These are phyloP conservation scores for Lolium perenne DNA, from an alignment of 176 grass and related monocot genomes.

Conservation along the genomic window DNA sequence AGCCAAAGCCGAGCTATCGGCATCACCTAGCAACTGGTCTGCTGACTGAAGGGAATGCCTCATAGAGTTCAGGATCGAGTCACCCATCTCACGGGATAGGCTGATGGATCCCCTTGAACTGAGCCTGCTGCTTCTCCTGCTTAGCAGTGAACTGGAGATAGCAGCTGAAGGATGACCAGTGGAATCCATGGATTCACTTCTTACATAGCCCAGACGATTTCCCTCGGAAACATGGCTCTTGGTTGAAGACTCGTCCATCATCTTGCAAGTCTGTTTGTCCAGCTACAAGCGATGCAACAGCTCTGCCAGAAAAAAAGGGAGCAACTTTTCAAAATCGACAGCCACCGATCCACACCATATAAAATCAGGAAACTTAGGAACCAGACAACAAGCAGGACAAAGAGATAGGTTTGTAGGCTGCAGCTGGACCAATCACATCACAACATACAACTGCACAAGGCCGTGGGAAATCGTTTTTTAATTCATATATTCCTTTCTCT, in stretches of 20 bases:
- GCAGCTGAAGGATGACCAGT: slow-evolving; percentile 31
- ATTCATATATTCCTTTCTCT: neutral
- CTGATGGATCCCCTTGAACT: slow-evolving; percentile 64
- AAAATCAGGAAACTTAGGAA: slow-evolving; percentile 25
- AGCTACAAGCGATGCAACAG: slow-evolving; percentile 18
- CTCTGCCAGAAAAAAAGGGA: slow-evolving; percentile 10
- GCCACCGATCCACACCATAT: slow-evolving; percentile 2
- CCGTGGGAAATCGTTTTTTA: slow-evolving; percentile 18
- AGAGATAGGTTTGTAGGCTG: slow-evolving; percentile 24
- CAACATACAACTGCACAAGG: slow-evolving; percentile 24
- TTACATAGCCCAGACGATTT: slow-evolving; percentile 32
- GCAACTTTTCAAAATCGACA: slow-evolving; percentile 8
- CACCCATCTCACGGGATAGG: slow-evolving; percentile 63
- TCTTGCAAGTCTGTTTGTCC: slow-evolving; percentile 13
- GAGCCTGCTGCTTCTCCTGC: slow-evolving; percentile 56
- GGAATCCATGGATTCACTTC: slow-evolving; percentile 53
- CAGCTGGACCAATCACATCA: slow-evolving; percentile 34
- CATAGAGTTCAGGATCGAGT: slow-evolving; percentile 73
- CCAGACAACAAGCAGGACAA: slow-evolving; percentile 46
- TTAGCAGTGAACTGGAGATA: slow-evolving; percentile 43
- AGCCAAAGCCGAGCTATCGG: slow-evolving; percentile 63
- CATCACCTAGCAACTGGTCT: slow-evolving; percentile 64
- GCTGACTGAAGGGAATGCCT: slow-evolving; percentile 73
- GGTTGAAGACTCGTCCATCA: slow-evolving; percentile 46
- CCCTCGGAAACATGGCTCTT: slow-evolving; percentile 16